A percentile compares a stretch with the other conserved stretches of the same genome.
phyloP scores from a whole-genome alignment of 2,329 filamentous ascomycete genomes.

The Venturiaceae sp. region DNA sequence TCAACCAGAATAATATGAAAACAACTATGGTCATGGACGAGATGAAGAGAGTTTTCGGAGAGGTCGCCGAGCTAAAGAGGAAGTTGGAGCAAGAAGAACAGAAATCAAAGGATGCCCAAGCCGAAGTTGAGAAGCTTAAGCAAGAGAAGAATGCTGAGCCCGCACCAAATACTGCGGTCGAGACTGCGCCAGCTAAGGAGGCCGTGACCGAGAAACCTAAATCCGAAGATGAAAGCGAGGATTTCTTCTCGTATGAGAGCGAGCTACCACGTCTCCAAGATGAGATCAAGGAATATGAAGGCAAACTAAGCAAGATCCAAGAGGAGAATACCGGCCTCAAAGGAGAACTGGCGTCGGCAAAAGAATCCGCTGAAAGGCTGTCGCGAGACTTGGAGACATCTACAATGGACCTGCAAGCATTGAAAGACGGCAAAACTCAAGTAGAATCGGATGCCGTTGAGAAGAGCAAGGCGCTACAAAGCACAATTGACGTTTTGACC shows the following conservation, averaged over 20 bases:
- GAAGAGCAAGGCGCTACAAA: constrained; percentile 28
- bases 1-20: constrained; percentile 77
- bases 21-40: constrained; percentile 92
- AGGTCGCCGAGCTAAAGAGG: constrained; percentile 72
- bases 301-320: constrained; percentile 62
- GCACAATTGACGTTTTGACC: constrained; percentile 4
- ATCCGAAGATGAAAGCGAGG: constrained; percentile 42
- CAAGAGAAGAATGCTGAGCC: constrained; percentile 10
- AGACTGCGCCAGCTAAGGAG: not conserved
- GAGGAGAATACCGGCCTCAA: constrained; percentile 58
- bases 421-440: constrained; percentile 43
- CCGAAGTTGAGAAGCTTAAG: constrained; percentile 52
- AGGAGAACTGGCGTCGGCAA: constrained; percentile 58
- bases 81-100: constrained; percentile 62
- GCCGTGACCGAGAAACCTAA: constrained; percentile 9
- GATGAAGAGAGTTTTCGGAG: constrained; percentile 72
- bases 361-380: constrained; percentile 48
- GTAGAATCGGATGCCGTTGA: constrained; percentile 25
- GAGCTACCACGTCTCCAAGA: constrained; percentile 75
- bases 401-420: constrained; percentile 50
- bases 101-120: constrained; percentile 49
- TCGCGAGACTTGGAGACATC: constrained; percentile 55
- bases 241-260: constrained; percentile 88
- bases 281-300: constrained; percentile 59
- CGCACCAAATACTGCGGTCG: constrained; percentile 8